Conservation (phyloP, 2,329 filamentous ascomycete genomes). For the Botrytis pseudocinerea region DNA sequence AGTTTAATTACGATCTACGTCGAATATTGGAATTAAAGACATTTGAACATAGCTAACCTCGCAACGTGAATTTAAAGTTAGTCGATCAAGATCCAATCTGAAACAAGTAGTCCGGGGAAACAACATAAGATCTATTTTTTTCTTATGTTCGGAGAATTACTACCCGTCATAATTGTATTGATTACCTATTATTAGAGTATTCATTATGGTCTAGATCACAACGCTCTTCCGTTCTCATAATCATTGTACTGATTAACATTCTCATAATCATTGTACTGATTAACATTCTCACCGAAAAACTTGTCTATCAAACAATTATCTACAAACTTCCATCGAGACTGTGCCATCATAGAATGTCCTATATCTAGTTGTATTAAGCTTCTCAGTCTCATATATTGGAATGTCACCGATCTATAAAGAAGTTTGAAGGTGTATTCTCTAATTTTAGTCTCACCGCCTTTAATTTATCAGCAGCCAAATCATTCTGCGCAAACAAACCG, state of each 20-base stretch:
- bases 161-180: not conserved
- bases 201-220: not conserved
- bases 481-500: not conserved
- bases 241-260: not conserved
- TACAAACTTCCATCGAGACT: not conserved
- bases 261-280: not conserved
- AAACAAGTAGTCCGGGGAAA: not conserved
- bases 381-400: not conserved
- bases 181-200: not conserved
- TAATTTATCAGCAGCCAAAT: not conserved
- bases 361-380: not conserved
- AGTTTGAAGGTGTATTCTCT: not conserved
- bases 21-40: not conserved
- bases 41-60: not conserved
- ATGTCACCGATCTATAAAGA: not conserved
- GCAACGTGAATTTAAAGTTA: not conserved
- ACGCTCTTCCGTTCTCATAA: not conserved
- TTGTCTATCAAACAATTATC: not conserved
- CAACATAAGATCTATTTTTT: not conserved
- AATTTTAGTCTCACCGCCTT: not conserved
- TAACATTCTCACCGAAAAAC: not conserved
- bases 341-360: not conserved
- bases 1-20: not conserved
- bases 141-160: not conserved
- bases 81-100: not conserved